Conservation (phyloP, 768 basidiomycete species). For the Pulveroboletus sp. region DNA sequence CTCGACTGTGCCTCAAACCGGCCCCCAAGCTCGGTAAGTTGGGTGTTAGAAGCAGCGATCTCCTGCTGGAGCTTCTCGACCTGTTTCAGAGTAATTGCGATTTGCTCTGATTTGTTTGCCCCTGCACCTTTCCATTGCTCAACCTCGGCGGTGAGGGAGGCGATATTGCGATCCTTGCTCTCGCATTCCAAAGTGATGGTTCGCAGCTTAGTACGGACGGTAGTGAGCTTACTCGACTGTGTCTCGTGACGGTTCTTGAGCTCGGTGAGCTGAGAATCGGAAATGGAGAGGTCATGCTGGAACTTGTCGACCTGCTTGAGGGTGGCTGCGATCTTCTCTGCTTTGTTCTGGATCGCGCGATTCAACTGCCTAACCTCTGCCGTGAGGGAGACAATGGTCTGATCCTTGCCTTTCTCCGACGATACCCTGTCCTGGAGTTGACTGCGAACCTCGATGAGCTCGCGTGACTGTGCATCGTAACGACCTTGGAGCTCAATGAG, state of each 20-base stretch:
- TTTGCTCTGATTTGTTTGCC: not conserved
- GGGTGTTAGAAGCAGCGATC: not conserved
- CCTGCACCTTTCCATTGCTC: not conserved
- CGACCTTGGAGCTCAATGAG: not conserved
- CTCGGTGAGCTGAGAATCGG: not conserved
- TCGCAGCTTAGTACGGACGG: not conserved
- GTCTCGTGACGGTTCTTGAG: not conserved
- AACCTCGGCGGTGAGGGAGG: not conserved
- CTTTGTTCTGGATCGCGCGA: not conserved
- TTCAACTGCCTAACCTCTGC: not conserved
- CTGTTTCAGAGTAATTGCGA: not conserved
- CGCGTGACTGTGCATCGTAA: constrained; percentile 3
- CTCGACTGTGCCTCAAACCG: not conserved
- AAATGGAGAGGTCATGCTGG: not conserved
- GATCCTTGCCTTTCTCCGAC: not conserved
- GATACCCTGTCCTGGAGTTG: not conserved
- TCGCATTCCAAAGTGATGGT: not conserved
- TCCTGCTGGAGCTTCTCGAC: no score
- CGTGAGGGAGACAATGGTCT: not conserved
- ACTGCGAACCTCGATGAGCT: not conserved
- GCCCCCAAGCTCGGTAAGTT: not conserved
- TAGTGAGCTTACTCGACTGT: not conserved
- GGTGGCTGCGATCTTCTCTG: not conserved
- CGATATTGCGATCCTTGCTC: not conserved
- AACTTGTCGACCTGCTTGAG: no score